Conservation (phyloP, 148 eudicot species). For the Diospyros lotus region DNA sequence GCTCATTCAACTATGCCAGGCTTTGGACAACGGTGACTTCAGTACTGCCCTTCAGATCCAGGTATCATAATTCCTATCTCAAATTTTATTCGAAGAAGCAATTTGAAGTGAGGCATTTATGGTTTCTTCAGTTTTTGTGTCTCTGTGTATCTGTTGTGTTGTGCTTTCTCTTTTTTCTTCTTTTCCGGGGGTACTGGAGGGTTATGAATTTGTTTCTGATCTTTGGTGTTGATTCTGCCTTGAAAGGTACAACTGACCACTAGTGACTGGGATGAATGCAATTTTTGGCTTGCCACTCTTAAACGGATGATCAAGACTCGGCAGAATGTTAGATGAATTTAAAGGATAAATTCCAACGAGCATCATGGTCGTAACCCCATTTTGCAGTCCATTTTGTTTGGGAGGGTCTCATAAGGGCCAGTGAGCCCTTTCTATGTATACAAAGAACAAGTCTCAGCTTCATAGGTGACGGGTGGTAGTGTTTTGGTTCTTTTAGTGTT, state of each 20-base stretch:
- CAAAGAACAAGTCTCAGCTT: no score
- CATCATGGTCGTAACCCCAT: no score
- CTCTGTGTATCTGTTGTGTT: background rate
- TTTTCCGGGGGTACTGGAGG: background rate
- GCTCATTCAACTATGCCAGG: conserved; percentile 87
- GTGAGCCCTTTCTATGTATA: no score
- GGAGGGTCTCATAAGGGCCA: no score
- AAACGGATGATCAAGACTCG: conserved; percentile 26
- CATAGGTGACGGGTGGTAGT: no score
- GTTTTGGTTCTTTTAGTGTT: no score
- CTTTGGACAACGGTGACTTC: conserved; percentile 75
- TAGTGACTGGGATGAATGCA: conserved; percentile 31
- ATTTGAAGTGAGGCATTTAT: background rate
- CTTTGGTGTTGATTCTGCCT: background rate
- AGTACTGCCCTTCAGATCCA: conserved; percentile 83
- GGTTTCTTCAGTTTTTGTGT: no score
- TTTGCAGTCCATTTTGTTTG: no score
- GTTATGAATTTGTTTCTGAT: background rate
- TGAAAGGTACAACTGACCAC: conserved; percentile 14
- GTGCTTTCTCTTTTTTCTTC: background rate
- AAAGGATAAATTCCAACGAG: background rate
- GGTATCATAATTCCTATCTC: conserved; percentile 30
- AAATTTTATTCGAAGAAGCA: background rate
- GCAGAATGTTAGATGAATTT: conserved; percentile 16
- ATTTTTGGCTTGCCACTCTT: conserved; percentile 25